A percentile compares a stretch with the other conserved stretches of the same genome.
phyloP scores from a whole-genome alignment of 2,329 filamentous ascomycete species.

The Rhexocercosporidium sp. region DNA sequence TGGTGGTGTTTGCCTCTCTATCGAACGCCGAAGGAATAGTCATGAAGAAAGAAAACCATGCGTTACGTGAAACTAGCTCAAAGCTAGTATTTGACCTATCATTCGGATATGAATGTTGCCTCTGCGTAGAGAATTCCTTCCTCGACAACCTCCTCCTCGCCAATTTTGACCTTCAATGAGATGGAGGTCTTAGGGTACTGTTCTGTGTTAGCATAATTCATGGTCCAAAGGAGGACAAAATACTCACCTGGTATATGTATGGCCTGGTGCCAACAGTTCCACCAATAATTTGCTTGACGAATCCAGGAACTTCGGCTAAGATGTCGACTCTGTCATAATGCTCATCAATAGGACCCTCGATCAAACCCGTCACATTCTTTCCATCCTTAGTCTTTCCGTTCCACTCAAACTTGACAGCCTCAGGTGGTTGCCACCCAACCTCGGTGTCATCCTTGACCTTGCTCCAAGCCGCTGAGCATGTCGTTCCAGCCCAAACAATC shows the following conservation, averaged over 20 bases:
- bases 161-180: constrained; percentile 82
- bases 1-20: constrained; percentile 34
- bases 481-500: constrained; percentile 74
- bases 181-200: constrained; percentile 74
- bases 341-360: constrained; percentile 72
- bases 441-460: constrained; percentile 73
- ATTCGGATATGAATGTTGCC: constrained; percentile 89
- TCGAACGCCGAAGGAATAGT: constrained; percentile 33
- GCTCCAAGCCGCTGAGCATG: constrained; percentile 71
- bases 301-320: constrained; percentile 94
- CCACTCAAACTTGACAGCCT: constrained; percentile 77
- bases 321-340: constrained; percentile 87
- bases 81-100: constrained; percentile 8
- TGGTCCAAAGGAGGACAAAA: background rate
- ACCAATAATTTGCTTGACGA: constrained; percentile 93
- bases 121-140: constrained; percentile 83
- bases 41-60: constrained; percentile 26
- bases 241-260: constrained; percentile 89
- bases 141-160: constrained; percentile 78
- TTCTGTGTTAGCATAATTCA: constrained; percentile 32
- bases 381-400: constrained; percentile 77
- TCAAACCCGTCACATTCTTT: constrained; percentile 69
- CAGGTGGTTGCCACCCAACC: constrained; percentile 90
- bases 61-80: background rate
- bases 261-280: constrained; percentile 90